Evolutionary conservation across 148 eudicot species (phyloP), one percentile per base, ranked within the genome.

Genomic region (Cornus suecica): DNA sequence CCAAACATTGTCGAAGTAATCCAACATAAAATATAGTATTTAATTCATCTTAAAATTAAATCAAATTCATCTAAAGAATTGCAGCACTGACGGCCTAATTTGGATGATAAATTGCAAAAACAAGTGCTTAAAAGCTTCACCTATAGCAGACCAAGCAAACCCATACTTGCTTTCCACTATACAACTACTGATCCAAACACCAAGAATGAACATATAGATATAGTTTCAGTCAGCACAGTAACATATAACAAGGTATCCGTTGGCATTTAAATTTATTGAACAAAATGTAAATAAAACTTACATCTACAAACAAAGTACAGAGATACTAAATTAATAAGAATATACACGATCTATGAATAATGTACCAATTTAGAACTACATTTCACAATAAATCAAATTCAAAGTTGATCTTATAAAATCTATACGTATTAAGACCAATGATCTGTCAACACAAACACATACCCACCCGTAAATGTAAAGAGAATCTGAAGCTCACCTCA

Each of bases 401-500:
- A 23, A 60, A 62, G 18, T 24, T 22, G 58, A 73, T 61, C 52
- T 30, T 31, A 3, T 22, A 32, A 32, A 32, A 32, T 3, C 7
- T 37, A 37, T 6, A 37, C 9, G 0, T 37, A 32, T 5, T 5
- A 32, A 2, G 34, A 32, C 34, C 34, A 32, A 32, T 32, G 2
- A 32, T 32, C 34, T 32, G 3, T 32, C 34, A 2, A 37, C 4
- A 32, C 7, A 56, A n/a, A n/a, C 10, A 56, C 34, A 31, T 61
- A 58, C 24, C 22, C 25, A 58, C 8, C 4, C 62, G 9, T 58
- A 58, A n/a, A 58, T n/a, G 20, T 58, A 22, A 58, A 23, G 23
- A 32, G 11, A 34, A 74, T 62, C 58, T n/a, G 76, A 74, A 63
- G 37, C 68, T 16, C 9, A 74, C 77, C 69, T 65, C 29, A 16